Evolutionary conservation across 2,329 filamentous ascomycete species (phyloP).

Genomic region (Colletotrichum spaethianum): DNA sequence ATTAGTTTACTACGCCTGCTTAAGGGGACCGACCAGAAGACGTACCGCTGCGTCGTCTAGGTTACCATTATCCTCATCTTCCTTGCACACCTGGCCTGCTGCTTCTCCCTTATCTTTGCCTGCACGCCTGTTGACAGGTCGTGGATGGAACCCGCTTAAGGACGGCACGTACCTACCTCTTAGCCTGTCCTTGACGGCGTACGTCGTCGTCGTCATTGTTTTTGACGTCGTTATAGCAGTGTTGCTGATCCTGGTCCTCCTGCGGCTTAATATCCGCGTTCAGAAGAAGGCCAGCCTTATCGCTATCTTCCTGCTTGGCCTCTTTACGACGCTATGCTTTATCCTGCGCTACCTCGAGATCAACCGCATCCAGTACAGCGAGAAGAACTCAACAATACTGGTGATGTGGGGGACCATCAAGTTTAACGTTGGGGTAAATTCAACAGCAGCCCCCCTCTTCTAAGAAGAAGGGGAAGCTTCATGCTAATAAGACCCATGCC

Average conservation of each 20-base stretch:
- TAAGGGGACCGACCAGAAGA: slow-evolving; percentile 60
- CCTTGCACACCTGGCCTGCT: slow-evolving; percentile 62
- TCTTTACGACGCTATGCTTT: slow-evolving; percentile 70
- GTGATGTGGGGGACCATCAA: slow-evolving; percentile 71
- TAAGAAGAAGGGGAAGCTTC: too few relatives aligned
- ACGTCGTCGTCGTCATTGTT: slow-evolving; percentile 66
- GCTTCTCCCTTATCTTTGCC: slow-evolving; percentile 64
- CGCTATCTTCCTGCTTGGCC: slow-evolving; percentile 65
- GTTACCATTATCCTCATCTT: slow-evolving; percentile 59
- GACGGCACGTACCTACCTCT: slow-evolving; percentile 61
- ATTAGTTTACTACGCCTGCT: slow-evolving; percentile 67
- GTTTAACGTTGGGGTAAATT: slow-evolving; percentile 68
- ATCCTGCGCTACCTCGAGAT: slow-evolving; percentile 68
- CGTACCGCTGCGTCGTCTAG: slow-evolving; percentile 62
- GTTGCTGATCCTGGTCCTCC: slow-evolving; percentile 64
- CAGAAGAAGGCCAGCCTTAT: slow-evolving; percentile 66
- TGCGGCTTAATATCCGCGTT: slow-evolving; percentile 62
- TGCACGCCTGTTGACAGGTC: slow-evolving; percentile 64
- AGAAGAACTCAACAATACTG: slow-evolving; percentile 69
- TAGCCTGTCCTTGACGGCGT: slow-evolving; percentile 64
- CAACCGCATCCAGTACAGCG: slow-evolving; percentile 62
- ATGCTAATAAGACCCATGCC: background rate
- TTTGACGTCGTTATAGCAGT: slow-evolving; percentile 65
- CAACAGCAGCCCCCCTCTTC: too few relatives aligned
- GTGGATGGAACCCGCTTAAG: slow-evolving; percentile 58